These are phyloP conservation scores for Hypholoma sublateritium DNA, from an alignment of 768 basidiomycete species.

Conservation along the genomic window DNA sequence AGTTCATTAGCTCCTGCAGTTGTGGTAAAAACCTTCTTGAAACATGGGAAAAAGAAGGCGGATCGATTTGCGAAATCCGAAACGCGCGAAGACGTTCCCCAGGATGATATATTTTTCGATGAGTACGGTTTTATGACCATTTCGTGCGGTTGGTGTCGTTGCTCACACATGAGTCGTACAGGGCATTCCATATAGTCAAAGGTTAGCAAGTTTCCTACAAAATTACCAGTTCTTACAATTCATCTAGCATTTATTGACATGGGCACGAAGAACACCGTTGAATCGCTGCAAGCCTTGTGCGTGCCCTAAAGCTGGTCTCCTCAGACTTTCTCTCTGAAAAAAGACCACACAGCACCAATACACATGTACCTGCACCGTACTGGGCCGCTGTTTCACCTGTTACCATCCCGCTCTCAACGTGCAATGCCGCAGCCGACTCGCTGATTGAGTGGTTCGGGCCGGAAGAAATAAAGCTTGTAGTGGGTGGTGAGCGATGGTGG, in stretches of 20 bases:
- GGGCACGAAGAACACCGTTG: constrained; percentile 64
- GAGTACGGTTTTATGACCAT: constrained; percentile 39
- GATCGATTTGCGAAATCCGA: constrained; percentile 32
- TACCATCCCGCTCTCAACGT: constrained; percentile 52
- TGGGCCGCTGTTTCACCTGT: constrained; percentile 64
- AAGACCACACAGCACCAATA: constrained; percentile 50
- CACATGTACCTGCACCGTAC: constrained; percentile 65
- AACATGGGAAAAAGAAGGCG: constrained; percentile 45
- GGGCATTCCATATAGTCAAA: constrained; percentile 72
- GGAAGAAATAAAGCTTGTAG: constrained; percentile 62
- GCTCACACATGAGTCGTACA: constrained; percentile 15
- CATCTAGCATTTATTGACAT: constrained; percentile 58
- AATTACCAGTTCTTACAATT: background rate
- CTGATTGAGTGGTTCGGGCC: constrained; percentile 73
- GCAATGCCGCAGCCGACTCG: constrained; percentile 64
- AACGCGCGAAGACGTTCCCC: constrained; percentile 41
- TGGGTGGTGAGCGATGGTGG: constrained; percentile 84
- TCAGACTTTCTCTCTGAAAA: background rate
- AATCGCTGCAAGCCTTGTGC: constrained; percentile 69
- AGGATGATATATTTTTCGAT: constrained; percentile 68
- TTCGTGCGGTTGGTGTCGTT: too few relatives aligned
- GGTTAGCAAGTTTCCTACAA: constrained; percentile 16
- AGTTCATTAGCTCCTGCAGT: constrained; percentile 28
- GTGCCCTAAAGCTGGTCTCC: constrained; percentile 13
- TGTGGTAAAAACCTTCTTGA: constrained; percentile 51